Evolutionary conservation across 192 early-diverging fungal genomes (phyloP).

Genomic region (Backusella westeae): DNA sequence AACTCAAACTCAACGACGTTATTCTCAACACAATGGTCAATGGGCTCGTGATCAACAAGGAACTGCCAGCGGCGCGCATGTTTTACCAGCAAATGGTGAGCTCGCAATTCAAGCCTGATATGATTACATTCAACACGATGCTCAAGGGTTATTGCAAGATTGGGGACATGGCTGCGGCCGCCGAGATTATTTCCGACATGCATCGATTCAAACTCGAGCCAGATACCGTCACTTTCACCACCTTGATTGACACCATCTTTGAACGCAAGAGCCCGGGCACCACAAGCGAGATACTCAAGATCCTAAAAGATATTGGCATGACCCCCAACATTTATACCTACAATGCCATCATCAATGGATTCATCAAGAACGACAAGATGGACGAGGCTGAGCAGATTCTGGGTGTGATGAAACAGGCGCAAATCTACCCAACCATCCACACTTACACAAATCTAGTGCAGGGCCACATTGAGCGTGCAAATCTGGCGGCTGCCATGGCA

Average conservation of each 20-base stretch:
- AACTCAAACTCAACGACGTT: conserved; percentile 22
- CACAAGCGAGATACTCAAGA: conserved; percentile 9
- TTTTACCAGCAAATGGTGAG: conserved; percentile 26
- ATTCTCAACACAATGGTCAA: conserved; percentile 35
- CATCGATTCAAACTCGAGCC: conserved; percentile 15
- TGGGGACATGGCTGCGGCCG: conserved; percentile 9
- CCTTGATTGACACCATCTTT: conserved; percentile 26
- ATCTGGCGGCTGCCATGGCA: conserved; percentile 22
- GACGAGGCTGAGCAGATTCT: conserved; percentile 19
- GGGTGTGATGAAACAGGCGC: not conserved
- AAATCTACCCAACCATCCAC: conserved; percentile 26
- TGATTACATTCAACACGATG: conserved; percentile 35
- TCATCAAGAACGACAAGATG: conserved; percentile 24
- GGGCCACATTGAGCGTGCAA: conserved; percentile 21
- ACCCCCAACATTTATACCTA: conserved; percentile 32
- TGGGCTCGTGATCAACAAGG: conserved; percentile 31
- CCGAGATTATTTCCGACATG: conserved; percentile 23
- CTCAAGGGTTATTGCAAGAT: conserved; percentile 27
- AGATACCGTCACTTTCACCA: conserved; percentile 33
- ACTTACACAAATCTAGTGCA: conserved; percentile 34
- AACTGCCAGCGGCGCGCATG: conserved; percentile 19
- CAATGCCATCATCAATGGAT: conserved; percentile 33
- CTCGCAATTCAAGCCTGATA: conserved; percentile 23
- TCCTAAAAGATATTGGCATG: conserved; percentile 6
- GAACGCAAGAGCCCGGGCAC: not conserved